Percentiles rank a stretch among this genome's conserved stretches.
phyloP scores from a whole-genome alignment of 805 yeast species.

The Cephaloascus fragrans region DNA sequence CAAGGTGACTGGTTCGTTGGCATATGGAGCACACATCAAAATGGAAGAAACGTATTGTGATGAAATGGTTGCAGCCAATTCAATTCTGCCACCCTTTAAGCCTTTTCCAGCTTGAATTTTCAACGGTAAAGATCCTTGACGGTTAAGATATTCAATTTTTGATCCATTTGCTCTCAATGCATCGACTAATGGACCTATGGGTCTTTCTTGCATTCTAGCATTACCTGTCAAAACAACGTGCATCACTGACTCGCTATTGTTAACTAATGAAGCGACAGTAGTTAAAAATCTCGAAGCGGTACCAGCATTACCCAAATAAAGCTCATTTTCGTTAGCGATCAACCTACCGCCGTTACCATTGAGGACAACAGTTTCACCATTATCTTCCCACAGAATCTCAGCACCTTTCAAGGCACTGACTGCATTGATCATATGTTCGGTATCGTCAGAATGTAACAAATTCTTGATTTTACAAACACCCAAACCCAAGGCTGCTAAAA shows the following conservation, averaged over 20 bases:
- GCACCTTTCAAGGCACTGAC: slow-evolving; percentile 76
- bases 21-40: slow-evolving; percentile 97
- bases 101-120: slow-evolving; percentile 59
- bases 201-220: slow-evolving; percentile 94
- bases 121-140: slow-evolving; percentile 79
- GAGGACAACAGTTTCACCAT: slow-evolving; percentile 82
- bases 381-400: slow-evolving; percentile 68
- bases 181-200: slow-evolving; percentile 92
- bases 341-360: slow-evolving; percentile 79
- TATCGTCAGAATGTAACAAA: slow-evolving; percentile 91
- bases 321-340: slow-evolving; percentile 49
- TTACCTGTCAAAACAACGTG: slow-evolving; percentile 79
- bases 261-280: slow-evolving; percentile 81
- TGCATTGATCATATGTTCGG: slow-evolving; percentile 89
- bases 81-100: slow-evolving; percentile 84
- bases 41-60: slow-evolving; percentile 96
- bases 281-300: slow-evolving; percentile 95
- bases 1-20: slow-evolving; percentile 77
- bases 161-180: slow-evolving; percentile 81
- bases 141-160: slow-evolving; percentile 57
- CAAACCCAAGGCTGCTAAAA: slow-evolving; percentile 83
- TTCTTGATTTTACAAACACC: slow-evolving; percentile 81
- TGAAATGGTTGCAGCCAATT: slow-evolving; percentile 90
- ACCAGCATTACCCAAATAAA: slow-evolving; percentile 95
- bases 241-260: slow-evolving; percentile 25